These are phyloP conservation scores for Colletotrichum eremochloae DNA, from an alignment of 2,329 filamentous ascomycete genomes.

Conservation along the genomic window DNA sequence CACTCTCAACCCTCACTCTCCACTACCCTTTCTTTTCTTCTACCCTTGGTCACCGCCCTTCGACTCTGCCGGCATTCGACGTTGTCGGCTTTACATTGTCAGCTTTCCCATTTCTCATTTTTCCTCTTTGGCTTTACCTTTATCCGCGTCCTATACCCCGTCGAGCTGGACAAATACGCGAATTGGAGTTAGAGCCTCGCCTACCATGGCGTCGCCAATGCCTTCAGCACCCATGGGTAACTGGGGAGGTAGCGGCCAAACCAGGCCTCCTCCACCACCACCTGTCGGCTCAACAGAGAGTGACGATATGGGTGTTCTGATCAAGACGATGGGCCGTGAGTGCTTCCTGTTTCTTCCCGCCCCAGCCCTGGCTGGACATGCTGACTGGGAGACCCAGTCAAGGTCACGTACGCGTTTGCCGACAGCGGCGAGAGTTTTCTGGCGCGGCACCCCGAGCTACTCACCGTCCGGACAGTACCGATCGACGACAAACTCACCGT, in stretches of 20 bases:
- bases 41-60: conserved; percentile 27
- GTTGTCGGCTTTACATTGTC: conserved; percentile 16
- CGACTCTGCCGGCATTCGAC: conserved; percentile 13
- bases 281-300: conserved; percentile 46
- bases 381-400: conserved; percentile 70
- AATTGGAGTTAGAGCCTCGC: conserved; percentile 38
- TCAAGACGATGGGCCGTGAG: conserved; percentile 78
- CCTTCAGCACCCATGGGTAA: conserved; percentile 50
- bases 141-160: not conserved
- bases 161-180: conserved; percentile 27
- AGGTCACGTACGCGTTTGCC: conserved; percentile 97
- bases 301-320: conserved; percentile 66
- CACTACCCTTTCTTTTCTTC: conserved; percentile 35
- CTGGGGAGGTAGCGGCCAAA: conserved; percentile 50
- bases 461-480: conserved; percentile 83
- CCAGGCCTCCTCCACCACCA: conserved; percentile 23
- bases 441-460: conserved; percentile 83
- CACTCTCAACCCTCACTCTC: conserved; percentile 27
- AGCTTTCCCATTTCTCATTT: not conserved
- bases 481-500: conserved; percentile 86
- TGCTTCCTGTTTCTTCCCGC: conserved; percentile 42
- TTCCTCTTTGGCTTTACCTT: not conserved
- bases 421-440: conserved; percentile 89
- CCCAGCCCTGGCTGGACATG: conserved; percentile 10
- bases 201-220: conserved; percentile 57